Evolutionary conservation across 106 monocot genomes (phyloP).

Genomic region (Ottelia alismoides): DNA sequence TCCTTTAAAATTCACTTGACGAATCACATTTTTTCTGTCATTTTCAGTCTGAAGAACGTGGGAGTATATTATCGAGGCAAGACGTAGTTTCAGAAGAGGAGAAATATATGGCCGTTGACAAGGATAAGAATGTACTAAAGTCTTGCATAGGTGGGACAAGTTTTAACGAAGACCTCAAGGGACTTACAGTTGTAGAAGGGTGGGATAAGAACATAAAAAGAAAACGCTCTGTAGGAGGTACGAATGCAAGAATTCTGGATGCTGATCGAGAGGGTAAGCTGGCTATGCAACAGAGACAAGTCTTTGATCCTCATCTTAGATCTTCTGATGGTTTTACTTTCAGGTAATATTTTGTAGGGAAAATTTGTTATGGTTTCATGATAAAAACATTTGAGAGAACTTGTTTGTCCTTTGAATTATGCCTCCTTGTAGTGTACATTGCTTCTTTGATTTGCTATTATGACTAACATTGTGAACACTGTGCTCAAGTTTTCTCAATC

Average conservation of each 20-base stretch:
- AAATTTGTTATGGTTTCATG: too few species aligned
- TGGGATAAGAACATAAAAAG: conserved; percentile 78
- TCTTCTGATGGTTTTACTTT: conserved; percentile 34
- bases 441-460: too few species aligned
- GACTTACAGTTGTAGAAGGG: conserved; percentile 55
- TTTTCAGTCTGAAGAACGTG: conserved; percentile 57
- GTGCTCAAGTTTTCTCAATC: too few species aligned
- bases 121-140: conserved; percentile 44
- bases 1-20: too few species aligned
- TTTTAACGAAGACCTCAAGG: conserved; percentile 32
- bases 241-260: conserved; percentile 38
- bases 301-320: conserved; percentile 37
- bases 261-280: conserved; percentile 61
- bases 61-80: conserved; percentile 35
- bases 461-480: too few species aligned
- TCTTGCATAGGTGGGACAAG: conserved; percentile 29
- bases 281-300: conserved; percentile 29
- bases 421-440: too few species aligned
- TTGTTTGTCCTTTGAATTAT: too few species aligned
- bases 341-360: conserved; percentile 37
- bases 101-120: conserved; percentile 36
- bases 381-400: too few species aligned
- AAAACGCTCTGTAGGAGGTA: conserved; percentile 63
- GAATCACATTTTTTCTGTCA: conserved; percentile 11
- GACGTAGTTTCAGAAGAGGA: conserved; percentile 31